Conservation (phyloP, 169 alveolate species). For the Babesia gibsoni region DNA sequence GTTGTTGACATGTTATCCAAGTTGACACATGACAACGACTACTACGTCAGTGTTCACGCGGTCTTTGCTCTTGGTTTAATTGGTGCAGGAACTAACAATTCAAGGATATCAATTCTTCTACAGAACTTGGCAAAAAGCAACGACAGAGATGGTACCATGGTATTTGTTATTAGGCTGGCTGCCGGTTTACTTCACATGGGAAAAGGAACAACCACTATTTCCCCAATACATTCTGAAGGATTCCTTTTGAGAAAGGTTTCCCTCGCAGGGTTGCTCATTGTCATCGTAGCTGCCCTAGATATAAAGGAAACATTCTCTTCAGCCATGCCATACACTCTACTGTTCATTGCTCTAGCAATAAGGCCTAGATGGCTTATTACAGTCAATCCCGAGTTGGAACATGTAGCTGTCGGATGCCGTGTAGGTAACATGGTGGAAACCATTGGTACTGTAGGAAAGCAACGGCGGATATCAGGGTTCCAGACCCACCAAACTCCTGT, state of each 20-base stretch:
- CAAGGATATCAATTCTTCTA: slow-evolving; percentile 93
- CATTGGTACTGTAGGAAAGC: slow-evolving; percentile 97
- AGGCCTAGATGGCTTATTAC: slow-evolving; percentile 85
- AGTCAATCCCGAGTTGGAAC: slow-evolving; percentile 88
- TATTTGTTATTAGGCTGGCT: slow-evolving; percentile 93
- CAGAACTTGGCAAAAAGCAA: slow-evolving; percentile 94
- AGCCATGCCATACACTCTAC: slow-evolving; percentile 88
- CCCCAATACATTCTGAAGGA: slow-evolving; percentile 95
- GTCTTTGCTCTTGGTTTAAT: slow-evolving; percentile 95
- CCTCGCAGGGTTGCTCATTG: slow-evolving; percentile 91
- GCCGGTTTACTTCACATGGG: slow-evolving; percentile 94
- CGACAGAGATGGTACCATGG: slow-evolving; percentile 90
- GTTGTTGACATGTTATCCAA: slow-evolving; percentile 84
- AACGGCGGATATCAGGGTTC: slow-evolving; percentile 96
- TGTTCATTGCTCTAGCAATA: slow-evolving; percentile 91
- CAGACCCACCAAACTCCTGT: slow-evolving; percentile 99
- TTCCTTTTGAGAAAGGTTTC: slow-evolving; percentile 89
- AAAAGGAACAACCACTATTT: slow-evolving; percentile 93
- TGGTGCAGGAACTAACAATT: slow-evolving; percentile 93
- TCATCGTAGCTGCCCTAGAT: slow-evolving; percentile 87
- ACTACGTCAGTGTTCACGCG: slow-evolving; percentile 92
- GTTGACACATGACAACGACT: slow-evolving; percentile 96
- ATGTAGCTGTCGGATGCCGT: slow-evolving; percentile 82
- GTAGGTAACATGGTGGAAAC: slow-evolving; percentile 92
- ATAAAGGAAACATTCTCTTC: slow-evolving; percentile 83